Conservation (phyloP, 805 yeast species). For the Kuraishia capsulata region DNA sequence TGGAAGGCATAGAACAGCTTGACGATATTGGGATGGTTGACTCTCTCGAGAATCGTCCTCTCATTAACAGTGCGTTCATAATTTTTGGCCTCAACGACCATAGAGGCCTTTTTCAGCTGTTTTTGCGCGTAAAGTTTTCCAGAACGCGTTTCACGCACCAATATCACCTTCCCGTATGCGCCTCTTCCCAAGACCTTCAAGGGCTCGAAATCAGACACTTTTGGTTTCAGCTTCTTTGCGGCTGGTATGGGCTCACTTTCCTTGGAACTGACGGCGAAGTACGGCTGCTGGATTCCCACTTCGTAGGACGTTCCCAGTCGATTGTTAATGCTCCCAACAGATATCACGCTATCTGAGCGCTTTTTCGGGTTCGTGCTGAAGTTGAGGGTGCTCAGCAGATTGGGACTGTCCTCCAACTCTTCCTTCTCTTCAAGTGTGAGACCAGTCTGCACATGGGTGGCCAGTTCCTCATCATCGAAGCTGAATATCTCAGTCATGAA, state of each 20-base stretch:
- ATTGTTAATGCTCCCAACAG: constrained; percentile 19
- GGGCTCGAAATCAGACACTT: constrained; percentile 56
- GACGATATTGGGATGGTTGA: constrained; percentile 71
- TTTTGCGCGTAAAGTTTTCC: constrained; percentile 77
- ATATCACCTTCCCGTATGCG: constrained; percentile 78
- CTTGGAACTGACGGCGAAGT: constrained; percentile 17
- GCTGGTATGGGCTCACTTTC: constrained; percentile 7
- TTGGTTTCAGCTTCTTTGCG: constrained; percentile 9
- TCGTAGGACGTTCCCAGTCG: constrained; percentile 41
- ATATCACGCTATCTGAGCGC: constrained; percentile 20
- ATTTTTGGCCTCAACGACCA: constrained; percentile 47
- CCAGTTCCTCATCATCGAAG: constrained; percentile 3
- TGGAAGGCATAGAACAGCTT: constrained; percentile 78
- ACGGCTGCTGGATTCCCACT: constrained; percentile 34
- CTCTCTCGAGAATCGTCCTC: constrained; percentile 58
- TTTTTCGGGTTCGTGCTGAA: no score
- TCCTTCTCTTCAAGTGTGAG: not conserved
- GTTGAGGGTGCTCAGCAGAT: no score
- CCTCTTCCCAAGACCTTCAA: constrained; percentile 78
- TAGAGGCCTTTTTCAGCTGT: constrained; percentile 74
- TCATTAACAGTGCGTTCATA: constrained; percentile 78
- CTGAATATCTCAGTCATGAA: constrained; percentile 3
- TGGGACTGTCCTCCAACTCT: no score
- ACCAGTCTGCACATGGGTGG: not conserved
- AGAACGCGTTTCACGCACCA: constrained; percentile 58